Evolutionary conservation across 23 red algal genomes (phyloP).

Genomic region (Gracilaria gracilis): DNA sequence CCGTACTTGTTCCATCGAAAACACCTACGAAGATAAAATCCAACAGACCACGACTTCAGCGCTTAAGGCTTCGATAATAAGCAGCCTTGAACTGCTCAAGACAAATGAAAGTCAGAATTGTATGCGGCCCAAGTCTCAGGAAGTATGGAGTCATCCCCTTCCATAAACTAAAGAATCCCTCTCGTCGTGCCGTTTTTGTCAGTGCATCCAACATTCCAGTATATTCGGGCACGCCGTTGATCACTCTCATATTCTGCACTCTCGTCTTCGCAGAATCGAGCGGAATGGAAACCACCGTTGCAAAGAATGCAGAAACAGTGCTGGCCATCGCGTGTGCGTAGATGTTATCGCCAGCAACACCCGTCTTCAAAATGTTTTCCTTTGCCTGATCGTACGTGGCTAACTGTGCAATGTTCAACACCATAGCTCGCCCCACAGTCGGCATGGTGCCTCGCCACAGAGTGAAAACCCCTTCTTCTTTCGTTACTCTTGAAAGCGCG

Average conservation of each 20-base stretch:
- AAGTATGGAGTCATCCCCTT: slow-evolving; percentile 96
- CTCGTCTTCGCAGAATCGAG: slow-evolving; percentile 94
- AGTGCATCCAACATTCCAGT: slow-evolving; percentile 92
- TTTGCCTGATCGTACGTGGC: slow-evolving; percentile 97
- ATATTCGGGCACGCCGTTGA: slow-evolving; percentile 84
- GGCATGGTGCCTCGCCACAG: slow-evolving; percentile 93
- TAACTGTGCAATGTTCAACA: slow-evolving; percentile 91
- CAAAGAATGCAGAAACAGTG: slow-evolving; percentile 77
- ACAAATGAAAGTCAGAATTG: slow-evolving; percentile 91
- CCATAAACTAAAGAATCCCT: slow-evolving; percentile 94
- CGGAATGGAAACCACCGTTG: slow-evolving; percentile 80
- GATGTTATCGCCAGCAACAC: slow-evolving; percentile 87
- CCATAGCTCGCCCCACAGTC: slow-evolving; percentile 87
- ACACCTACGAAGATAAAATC: background rate
- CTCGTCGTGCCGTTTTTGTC: slow-evolving; percentile 71
- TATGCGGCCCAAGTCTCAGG: slow-evolving; percentile 92
- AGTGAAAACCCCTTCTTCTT: slow-evolving; percentile 91
- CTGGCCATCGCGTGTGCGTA: slow-evolving; percentile 84
- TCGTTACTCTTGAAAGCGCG: slow-evolving; percentile 85
- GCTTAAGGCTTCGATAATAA: slow-evolving; percentile 44
- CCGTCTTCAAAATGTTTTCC: slow-evolving; percentile 79
- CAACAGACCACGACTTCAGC: background rate
- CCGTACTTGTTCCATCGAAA: background rate
- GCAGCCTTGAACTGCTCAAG: slow-evolving; percentile 90
- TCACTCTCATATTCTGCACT: slow-evolving; percentile 93